phyloP scores from a whole-genome alignment of 345 rosid species.

The Salix udensis region DNA sequence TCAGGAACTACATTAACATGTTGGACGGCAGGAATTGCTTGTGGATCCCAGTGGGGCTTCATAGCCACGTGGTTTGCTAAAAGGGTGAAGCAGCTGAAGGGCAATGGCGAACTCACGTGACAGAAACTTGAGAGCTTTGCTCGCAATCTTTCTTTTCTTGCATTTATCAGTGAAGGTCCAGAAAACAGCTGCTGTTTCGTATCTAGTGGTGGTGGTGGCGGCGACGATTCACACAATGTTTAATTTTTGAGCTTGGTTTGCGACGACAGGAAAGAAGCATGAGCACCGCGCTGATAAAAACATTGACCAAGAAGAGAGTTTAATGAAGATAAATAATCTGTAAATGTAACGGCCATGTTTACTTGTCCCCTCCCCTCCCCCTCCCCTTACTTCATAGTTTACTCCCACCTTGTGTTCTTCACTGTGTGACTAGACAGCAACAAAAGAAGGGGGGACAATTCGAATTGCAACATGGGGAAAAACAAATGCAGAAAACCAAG shows the following conservation, averaged over 20 bases:
- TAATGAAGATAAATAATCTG: background rate
- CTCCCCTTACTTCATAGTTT: too few relatives aligned
- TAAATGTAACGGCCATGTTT: background rate
- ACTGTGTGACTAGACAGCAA: too few relatives aligned
- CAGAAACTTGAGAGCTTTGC: background rate
- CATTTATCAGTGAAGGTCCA: background rate
- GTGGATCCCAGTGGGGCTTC: background rate
- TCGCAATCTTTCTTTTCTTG: background rate
- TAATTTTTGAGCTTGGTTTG: background rate
- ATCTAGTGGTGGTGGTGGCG: background rate
- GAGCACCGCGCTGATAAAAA: background rate
- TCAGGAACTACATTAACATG: background rate
- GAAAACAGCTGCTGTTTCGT: background rate
- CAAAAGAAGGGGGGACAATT: background rate
- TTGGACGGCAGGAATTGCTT: background rate
- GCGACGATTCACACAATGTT: background rate
- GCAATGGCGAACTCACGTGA: background rate
- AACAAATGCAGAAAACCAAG: background rate
- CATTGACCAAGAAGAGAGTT: background rate
- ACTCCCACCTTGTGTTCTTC: background rate
- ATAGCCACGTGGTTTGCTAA: background rate
- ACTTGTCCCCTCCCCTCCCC: background rate
- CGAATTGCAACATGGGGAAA: background rate
- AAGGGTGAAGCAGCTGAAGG: background rate
- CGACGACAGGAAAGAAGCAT: background rate